Base-by-base conservation (phyloP, 1,284 basidiomycete species). In the Malassezia equina region DNA sequence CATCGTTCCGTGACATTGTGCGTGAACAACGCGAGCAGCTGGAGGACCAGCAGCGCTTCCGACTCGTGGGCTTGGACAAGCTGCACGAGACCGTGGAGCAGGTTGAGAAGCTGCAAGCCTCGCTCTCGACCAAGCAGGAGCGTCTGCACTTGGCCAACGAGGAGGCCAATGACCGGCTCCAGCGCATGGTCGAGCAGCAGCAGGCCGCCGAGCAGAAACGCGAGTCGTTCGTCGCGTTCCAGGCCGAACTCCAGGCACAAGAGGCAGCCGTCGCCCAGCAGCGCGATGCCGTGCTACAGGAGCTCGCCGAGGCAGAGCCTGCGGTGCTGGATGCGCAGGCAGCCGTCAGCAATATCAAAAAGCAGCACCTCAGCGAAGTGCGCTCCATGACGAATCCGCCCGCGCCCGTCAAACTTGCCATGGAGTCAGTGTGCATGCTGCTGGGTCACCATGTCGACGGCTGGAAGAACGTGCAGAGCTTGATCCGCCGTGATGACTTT, bases 161-260 rank as follows among this genome's bases (percentile, higher is more conserved):
- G 2, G 88, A 98, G 76, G 94, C 94, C 7, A 96, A 98, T 75
- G 88, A 90, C 68, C 98, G 99, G 76, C 81, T 99, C 29, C 86
- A 89, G 75, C 88, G 89, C 60, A 99, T 99, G 94, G 90, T 99
- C 19, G 82, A 88, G 4, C 93, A 98, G 75, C 94, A 98, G 76
- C 90, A 96, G 73, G 89, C 95, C 72, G 94, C 95, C 1, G 94
- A 99, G 74, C 87, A 90, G 69, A 94, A 96, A 81, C 96, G 96
- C 73, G 81, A 87, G 1, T 90, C 90, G 1, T 98, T 91, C 9
- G 90, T 96, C 59, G 83, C 93, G 75, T 93, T 99, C 43, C 91
- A 96, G 73, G 87, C 87, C 0, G 88, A 88, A 15, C 81, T 99
- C 39, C 87, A 86, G 13, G 83, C 88, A 68, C 91, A 96, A 75